Base-by-base conservation (phyloP, 176 grass and related monocot species). In the Musa schizocarpa region DNA sequence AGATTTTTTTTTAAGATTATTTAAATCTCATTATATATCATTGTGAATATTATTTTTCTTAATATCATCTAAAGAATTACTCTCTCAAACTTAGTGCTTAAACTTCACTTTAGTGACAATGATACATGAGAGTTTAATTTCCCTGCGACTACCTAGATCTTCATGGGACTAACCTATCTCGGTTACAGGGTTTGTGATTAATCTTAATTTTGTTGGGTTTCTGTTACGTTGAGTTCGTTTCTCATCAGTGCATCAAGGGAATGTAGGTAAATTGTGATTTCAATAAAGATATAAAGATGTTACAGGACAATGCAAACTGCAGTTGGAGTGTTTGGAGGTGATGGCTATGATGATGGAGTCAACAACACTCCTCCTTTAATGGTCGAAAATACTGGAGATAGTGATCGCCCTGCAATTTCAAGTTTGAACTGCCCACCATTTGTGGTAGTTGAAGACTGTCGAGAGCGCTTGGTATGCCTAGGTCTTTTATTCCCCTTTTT, bases 231-330 rank as follows among this genome's bases (percentile, higher is more conserved):
- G 6, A 17, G 13, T 58, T 19, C 5, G 64, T 10, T 27, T 25
- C 3, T 68, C 12, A 8, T 68, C 11, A 14, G 14, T 68, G 65
- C 26, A 43, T 68, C 11, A 68, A 26, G 26, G 34, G 2, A 29
- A 68, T 11, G 26, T 34, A 68, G 26, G 8, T 68, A 26, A 27
- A 68, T 34, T 13, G 13, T 34, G 13, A 14, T 68, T 14, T 34
- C 34, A 25, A 68, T 29, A 1, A 68, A 1, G 26, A 68, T 34
- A 14, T 34, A 43, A 43, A 52, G 8, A 61, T 54, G 4, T 67
- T 13, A 34, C 82, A 99, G 95, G 78, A 94, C 95, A 74, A 94
- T 94, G 84, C 90, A 99, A 85, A 99, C 95, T 59, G 88, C 95
- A 79, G 95, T 84, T 1, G 95, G 95, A 17, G 95, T 99, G 62